Percentiles rank a stretch among this genome's conserved stretches.
Conservation (phyloP, 2,329 filamentous ascomycete genomes). For the Knoxdaviesia capensis region DNA sequence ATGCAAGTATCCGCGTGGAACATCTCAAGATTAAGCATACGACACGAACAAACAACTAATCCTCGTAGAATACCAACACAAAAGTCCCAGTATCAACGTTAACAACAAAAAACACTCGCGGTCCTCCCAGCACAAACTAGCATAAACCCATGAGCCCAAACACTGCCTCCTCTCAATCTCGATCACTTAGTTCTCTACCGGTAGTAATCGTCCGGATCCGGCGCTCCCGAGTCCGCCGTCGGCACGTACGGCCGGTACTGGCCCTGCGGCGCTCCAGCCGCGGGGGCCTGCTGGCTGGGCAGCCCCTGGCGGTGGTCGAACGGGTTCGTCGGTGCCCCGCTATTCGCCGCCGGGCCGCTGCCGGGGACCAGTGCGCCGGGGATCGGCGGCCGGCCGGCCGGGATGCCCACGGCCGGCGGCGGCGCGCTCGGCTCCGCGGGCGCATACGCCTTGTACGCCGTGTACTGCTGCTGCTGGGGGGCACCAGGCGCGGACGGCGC, state of each 20-base stretch:
- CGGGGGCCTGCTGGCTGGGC: conserved; percentile 19
- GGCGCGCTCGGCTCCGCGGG: not conserved
- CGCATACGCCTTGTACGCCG: conserved; percentile 10
- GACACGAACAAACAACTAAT: too few relatives aligned
- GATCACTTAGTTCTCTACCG: conserved; percentile 14
- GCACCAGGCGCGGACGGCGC: conserved; percentile 13
- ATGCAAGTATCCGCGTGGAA: too few relatives aligned
- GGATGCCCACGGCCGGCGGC: conserved; percentile 1
- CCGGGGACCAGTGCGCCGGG: conserved; percentile 8
- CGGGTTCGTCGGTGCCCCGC: conserved; percentile 18
- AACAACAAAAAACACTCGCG: too few relatives aligned
- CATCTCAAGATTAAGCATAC: too few relatives aligned
- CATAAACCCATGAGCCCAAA: not conserved
- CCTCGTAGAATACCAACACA: too few relatives aligned
- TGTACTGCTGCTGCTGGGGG: conserved; percentile 17
- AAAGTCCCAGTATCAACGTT: too few relatives aligned
- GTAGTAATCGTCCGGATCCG: conserved; percentile 35
- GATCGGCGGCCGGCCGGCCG: conserved; percentile 7
- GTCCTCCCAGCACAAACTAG: not conserved
- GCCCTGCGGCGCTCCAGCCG: conserved; percentile 12
- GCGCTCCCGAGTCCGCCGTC: conserved; percentile 24
- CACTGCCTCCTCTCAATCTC: not conserved
- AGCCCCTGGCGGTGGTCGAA: conserved; percentile 30
- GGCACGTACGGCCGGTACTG: conserved; percentile 44
- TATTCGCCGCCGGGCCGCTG: conserved; percentile 13